phyloP scores from a whole-genome alignment of 2,329 filamentous ascomycete species.

The Lasiodiplodia gonubiensis region DNA sequence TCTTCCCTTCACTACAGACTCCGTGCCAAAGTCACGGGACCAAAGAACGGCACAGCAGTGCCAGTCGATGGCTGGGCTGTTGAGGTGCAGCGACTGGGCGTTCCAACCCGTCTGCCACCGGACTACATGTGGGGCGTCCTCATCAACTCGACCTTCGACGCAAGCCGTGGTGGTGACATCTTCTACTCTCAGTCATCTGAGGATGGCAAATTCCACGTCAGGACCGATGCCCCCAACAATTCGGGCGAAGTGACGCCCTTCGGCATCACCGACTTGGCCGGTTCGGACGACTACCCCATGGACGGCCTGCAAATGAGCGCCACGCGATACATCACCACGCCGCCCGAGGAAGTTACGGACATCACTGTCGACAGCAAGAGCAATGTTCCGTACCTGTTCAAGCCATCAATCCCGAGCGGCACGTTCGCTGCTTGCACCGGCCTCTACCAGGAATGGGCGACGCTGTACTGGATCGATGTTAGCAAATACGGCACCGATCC shows the following conservation, averaged over 20 bases:
- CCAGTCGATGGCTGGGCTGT: not conserved
- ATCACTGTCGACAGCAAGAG: not conserved
- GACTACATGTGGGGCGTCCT: conserved; percentile 2
- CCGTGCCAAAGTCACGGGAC: conserved; percentile 5
- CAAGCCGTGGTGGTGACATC: not conserved
- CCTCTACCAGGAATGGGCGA: not conserved
- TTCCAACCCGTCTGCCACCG: not conserved
- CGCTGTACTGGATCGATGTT: not conserved
- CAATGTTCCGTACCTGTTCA: not conserved
- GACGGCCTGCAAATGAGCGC: not conserved
- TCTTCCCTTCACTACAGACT: not conserved
- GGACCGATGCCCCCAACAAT: conserved; percentile 6
- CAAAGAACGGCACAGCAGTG: not conserved
- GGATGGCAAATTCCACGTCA: not conserved
- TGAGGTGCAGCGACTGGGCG: not conserved
- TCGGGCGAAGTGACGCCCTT: not conserved
- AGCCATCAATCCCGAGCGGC: not conserved
- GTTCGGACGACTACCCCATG: not conserved
- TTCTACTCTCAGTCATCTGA: not conserved
- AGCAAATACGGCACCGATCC: not conserved
- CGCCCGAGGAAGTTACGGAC: not conserved
- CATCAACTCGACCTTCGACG: not conserved
- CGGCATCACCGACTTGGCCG: not conserved
- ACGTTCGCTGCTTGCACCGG: not conserved
- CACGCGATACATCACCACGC: not conserved